Evolutionary conservation across 331 rosid species (phyloP).

Genomic region (Quercus lobata): DNA sequence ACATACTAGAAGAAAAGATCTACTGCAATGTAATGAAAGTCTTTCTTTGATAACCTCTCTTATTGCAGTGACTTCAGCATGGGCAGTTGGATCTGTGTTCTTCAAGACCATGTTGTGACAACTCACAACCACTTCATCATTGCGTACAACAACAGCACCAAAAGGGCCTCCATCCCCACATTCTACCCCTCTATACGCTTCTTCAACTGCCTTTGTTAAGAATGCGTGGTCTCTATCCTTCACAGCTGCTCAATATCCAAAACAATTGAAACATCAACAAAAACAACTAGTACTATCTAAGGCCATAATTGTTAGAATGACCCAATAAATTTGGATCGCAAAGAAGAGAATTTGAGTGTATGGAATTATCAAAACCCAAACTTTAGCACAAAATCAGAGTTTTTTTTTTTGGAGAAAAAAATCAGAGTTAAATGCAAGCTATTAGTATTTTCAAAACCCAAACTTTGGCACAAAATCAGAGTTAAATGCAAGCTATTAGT

Average conservation of each 20-base stretch:
- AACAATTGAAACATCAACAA: no score
- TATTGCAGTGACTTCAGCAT: slow-evolving; percentile 95
- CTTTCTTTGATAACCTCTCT: slow-evolving; percentile 52
- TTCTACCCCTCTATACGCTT: slow-evolving; percentile 94
- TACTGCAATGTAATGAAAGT: not conserved
- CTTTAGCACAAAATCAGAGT: not conserved
- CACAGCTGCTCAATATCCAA: slow-evolving; percentile 49
- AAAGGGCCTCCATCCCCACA: slow-evolving; percentile 90
- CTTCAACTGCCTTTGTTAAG: slow-evolving; percentile 79
- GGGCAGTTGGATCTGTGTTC: slow-evolving; percentile 92
- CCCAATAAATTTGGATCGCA: no score
- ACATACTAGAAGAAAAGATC: not conserved
- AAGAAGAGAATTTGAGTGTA: no score
- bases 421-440: not conserved
- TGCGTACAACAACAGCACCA: slow-evolving; percentile 83
- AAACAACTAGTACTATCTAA: no score
- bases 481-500: not conserved
- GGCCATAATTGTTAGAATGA: no score
- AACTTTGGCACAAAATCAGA: not conserved
- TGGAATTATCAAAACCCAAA: not conserved
- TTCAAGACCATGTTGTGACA: slow-evolving; percentile 87
- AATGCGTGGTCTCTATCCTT: slow-evolving; percentile 85
- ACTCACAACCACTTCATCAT: slow-evolving; percentile 76
- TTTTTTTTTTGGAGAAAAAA: no score
- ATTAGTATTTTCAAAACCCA: not conserved